Conservation (phyloP, 768 basidiomycete species). For the Hygrophoropsis aurantiaca region DNA sequence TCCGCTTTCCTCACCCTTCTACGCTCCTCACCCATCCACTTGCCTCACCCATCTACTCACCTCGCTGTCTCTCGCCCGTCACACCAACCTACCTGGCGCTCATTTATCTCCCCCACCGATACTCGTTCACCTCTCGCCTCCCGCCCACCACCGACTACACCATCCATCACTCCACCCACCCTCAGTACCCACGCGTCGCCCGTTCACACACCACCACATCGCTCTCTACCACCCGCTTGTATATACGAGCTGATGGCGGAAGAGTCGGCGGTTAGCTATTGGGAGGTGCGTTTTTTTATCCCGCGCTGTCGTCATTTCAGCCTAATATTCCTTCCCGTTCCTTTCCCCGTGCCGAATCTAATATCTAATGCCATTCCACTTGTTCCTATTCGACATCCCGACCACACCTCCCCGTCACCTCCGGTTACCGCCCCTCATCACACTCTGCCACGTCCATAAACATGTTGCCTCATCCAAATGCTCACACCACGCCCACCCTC, state of each 20-base stretch:
- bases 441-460: too few relatives aligned
- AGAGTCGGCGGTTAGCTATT: slow-evolving; percentile 94
- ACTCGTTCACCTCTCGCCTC: too few relatives aligned
- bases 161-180: too few relatives aligned
- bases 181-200: too few relatives aligned
- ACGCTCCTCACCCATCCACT: neutral
- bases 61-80: too few relatives aligned
- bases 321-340: neutral
- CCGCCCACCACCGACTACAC: too few relatives aligned
- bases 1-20: neutral
- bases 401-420: neutral
- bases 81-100: too few relatives aligned
- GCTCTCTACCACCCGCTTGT: slow-evolving; percentile 48
- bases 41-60: neutral
- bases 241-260: slow-evolving; percentile 99
- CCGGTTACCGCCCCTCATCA: neutral
- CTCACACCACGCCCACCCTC: neutral
- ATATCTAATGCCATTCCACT: too few relatives aligned
- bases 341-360: too few relatives aligned
- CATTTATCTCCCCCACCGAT: too few relatives aligned
- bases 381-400: too few relatives aligned
- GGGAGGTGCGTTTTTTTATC: slow-evolving; percentile 74
- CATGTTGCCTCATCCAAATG: neutral
- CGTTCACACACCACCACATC: too few relatives aligned
- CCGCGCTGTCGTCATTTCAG: slow-evolving; percentile 2